Conservation (phyloP, 1,284 basidiomycete species). For the Malassezia pachydermatis region DNA sequence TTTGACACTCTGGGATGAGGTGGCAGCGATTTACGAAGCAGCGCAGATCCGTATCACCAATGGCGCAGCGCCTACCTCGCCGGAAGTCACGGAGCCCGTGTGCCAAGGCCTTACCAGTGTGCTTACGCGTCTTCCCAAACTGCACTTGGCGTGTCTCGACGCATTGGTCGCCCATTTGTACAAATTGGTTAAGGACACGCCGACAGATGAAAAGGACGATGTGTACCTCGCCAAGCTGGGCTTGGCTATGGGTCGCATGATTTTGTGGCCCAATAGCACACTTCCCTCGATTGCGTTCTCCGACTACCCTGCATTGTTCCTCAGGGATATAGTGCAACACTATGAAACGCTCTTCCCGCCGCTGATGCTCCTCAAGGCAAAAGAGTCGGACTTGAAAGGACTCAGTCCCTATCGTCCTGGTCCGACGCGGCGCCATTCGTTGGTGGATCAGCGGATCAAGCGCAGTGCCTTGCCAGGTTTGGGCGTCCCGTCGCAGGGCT, state of each 20-base stretch:
- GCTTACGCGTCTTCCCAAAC: constrained; percentile 63
- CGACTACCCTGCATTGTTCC: constrained; percentile 61
- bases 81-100: constrained; percentile 49
- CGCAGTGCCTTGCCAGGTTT: constrained; percentile 26
- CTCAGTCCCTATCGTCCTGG: constrained; percentile 51
- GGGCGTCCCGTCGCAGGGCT: constrained; percentile 19
- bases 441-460: constrained; percentile 61
- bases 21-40: constrained; percentile 37
- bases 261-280: constrained; percentile 72
- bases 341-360: constrained; percentile 68
- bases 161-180: constrained; percentile 66
- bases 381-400: constrained; percentile 58
- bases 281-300: constrained; percentile 70
- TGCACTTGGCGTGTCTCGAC: constrained; percentile 74
- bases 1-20: constrained; percentile 36
- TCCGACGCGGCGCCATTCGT: constrained; percentile 68
- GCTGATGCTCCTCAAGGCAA: constrained; percentile 69
- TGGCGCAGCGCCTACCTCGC: background rate
- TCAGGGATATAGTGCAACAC: constrained; percentile 67
- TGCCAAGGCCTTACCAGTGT: constrained; percentile 63
- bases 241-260: constrained; percentile 69
- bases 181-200: constrained; percentile 58
- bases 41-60: constrained; percentile 17
- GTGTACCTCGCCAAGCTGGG: constrained; percentile 75
- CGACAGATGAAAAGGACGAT: constrained; percentile 57